Percentiles rank a stretch among this genome's conserved stretches.
Evolutionary conservation across 73 alveolate genomes (phyloP).

Genomic region (Halteria grandinella): DNA sequence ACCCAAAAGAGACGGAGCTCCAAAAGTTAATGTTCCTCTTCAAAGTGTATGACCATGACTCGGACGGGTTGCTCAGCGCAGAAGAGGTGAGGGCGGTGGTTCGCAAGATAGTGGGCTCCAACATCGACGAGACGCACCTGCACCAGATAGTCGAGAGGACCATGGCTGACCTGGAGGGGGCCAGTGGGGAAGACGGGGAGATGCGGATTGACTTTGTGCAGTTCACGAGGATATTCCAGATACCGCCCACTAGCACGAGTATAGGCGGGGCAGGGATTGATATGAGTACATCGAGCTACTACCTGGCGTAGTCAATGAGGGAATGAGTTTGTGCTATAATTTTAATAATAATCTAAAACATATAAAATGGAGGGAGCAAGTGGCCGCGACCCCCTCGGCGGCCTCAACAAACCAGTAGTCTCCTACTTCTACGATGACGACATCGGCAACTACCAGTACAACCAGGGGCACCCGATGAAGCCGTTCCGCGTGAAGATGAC

Average conservation of each 20-base stretch:
- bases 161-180: slow-evolving; percentile 67
- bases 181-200: too few relatives aligned
- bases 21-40: slow-evolving; percentile 76
- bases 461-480: slow-evolving; percentile 98
- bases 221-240: too few relatives aligned
- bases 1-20: slow-evolving; percentile 36
- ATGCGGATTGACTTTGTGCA: too few relatives aligned
- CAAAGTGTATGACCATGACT: slow-evolving; percentile 80
- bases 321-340: too few relatives aligned
- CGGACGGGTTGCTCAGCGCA: slow-evolving; percentile 79
- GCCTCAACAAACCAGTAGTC: slow-evolving; percentile 71
- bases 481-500: slow-evolving; percentile 97
- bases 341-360: not conserved
- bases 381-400: slow-evolving; percentile 54
- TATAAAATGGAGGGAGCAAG: not conserved
- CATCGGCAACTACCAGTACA: slow-evolving; percentile 95
- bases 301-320: too few relatives aligned
- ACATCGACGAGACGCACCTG: slow-evolving; percentile 69
- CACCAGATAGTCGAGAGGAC: slow-evolving; percentile 82
- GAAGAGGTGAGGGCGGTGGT: slow-evolving; percentile 79
- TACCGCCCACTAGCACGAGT: too few relatives aligned
- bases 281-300: too few relatives aligned
- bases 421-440: slow-evolving; percentile 94
- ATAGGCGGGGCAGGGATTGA: too few relatives aligned
- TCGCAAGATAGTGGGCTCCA: slow-evolving; percentile 65